Conservation (phyloP, 148 eudicot genomes). For the Beta vulgaris region DNA sequence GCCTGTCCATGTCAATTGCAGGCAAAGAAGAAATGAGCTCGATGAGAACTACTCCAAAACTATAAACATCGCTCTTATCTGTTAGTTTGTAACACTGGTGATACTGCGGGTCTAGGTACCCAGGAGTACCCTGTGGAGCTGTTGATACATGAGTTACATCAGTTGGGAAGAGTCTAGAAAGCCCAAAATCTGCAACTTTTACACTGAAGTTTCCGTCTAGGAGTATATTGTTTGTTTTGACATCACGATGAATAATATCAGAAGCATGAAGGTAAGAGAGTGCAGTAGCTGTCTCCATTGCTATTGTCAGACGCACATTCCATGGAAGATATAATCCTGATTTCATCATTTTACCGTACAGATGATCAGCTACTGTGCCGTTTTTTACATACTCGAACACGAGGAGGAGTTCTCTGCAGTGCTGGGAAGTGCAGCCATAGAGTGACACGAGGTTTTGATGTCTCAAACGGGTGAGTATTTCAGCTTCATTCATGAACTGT, state of each 20-base stretch:
- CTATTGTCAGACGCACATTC: slow-evolving; percentile 48
- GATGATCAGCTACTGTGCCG: slow-evolving; percentile 59
- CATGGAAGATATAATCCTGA: slow-evolving; percentile 33
- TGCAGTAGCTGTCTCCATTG: slow-evolving; percentile 54
- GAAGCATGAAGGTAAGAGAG: slow-evolving; percentile 19
- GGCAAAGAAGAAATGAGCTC: slow-evolving; percentile 18
- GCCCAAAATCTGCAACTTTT: slow-evolving; percentile 23
- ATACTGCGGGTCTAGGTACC: slow-evolving; percentile 19
- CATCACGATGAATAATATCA: slow-evolving; percentile 22
- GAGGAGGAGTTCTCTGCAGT: slow-evolving; percentile 45
- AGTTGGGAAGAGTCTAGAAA: slow-evolving; percentile 12
- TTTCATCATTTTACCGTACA: slow-evolving; percentile 34
- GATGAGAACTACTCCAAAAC: slow-evolving; percentile 14
- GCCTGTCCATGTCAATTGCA: slow-evolving; percentile 7
- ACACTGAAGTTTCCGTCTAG: slow-evolving; percentile 10
- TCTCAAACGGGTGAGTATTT: slow-evolving; percentile 38
- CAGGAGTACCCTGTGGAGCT: slow-evolving; percentile 17
- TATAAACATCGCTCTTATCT: slow-evolving; percentile 22
- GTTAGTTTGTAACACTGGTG: slow-evolving; percentile 13
- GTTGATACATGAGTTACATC: slow-evolving; percentile 20
- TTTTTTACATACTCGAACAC: slow-evolving; percentile 56
- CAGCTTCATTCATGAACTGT: slow-evolving; percentile 53
- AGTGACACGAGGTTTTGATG: slow-evolving; percentile 54
- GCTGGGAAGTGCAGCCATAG: slow-evolving; percentile 56
- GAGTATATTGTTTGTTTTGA: slow-evolving; percentile 18